Percentiles rank a stretch among this genome's conserved stretches.
These are phyloP conservation scores for Aureobasidium leucospermi DNA, from an alignment of 2,329 filamentous ascomycete species.

Conservation along the genomic window DNA sequence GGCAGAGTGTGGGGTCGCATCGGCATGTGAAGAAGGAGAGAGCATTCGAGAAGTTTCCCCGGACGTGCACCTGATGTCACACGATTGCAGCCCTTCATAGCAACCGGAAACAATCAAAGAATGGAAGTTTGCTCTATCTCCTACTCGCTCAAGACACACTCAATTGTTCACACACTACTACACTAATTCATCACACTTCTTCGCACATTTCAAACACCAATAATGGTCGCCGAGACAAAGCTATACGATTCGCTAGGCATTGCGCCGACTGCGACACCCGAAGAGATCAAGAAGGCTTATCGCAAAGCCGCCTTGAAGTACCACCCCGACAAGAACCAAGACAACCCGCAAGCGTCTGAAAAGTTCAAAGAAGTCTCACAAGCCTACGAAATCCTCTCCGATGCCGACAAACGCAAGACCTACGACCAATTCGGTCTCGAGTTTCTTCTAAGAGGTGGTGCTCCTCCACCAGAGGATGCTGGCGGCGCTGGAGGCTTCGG, in stretches of 20 bases:
- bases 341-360: constrained; percentile 75
- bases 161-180: neutral
- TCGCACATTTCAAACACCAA: constrained; percentile 25
- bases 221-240: constrained; percentile 91
- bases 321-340: constrained; percentile 97
- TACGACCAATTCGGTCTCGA: constrained; percentile 95
- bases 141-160: neutral
- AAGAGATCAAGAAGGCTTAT: constrained; percentile 97
- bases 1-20: neutral
- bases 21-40: neutral
- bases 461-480: constrained; percentile 54
- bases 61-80: neutral
- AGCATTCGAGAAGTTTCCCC: constrained; percentile 6
- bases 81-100: neutral
- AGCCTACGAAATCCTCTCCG: constrained; percentile 95
- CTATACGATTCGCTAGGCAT: constrained; percentile 82
- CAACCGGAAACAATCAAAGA: neutral
- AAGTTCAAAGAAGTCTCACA: constrained; percentile 98
- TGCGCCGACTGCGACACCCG: constrained; percentile 72
- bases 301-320: constrained; percentile 73
- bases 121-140: neutral
- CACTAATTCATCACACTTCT: neutral
- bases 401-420: constrained; percentile 90
- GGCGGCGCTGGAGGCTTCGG: constrained; percentile 38
- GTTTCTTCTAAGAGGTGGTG: constrained; percentile 76